These are phyloP conservation scores for Blastobotrys elegans DNA, from an alignment of 1,139 yeast genomes.

Conservation along the genomic window DNA sequence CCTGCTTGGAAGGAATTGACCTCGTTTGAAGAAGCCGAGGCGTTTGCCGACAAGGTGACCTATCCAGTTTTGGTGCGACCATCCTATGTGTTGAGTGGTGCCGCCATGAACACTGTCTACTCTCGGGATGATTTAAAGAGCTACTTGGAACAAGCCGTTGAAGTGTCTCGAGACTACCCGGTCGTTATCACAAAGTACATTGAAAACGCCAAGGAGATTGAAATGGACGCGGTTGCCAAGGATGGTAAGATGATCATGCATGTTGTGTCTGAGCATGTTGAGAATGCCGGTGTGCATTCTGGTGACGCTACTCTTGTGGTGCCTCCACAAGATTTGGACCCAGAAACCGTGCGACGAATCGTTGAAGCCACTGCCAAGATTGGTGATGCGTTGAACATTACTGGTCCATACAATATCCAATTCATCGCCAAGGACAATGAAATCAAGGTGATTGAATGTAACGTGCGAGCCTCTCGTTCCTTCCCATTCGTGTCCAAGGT, in stretches of 20 bases:
- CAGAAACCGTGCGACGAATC: slow-evolving; percentile 85
- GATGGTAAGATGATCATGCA: slow-evolving; percentile 95
- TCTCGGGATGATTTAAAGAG: slow-evolving; percentile 84
- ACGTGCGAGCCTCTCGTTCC: slow-evolving; percentile 96
- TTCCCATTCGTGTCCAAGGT: slow-evolving; percentile 99
- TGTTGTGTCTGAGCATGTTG: slow-evolving; percentile 97
- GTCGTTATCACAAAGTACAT: slow-evolving; percentile 96
- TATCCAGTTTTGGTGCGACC: slow-evolving; percentile 98
- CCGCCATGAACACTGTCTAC: slow-evolving; percentile 97
- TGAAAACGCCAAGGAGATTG: slow-evolving; percentile 96
- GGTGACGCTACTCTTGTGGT: slow-evolving; percentile 98
- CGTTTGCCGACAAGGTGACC: slow-evolving; percentile 82
- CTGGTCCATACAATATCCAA: slow-evolving; percentile 98
- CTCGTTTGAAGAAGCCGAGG: slow-evolving; percentile 88
- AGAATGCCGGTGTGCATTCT: slow-evolving; percentile 98
- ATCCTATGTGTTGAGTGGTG: slow-evolving; percentile 95
- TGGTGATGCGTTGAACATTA: slow-evolving; percentile 90
- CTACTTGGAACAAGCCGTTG: slow-evolving; percentile 89
- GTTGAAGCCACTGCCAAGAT: slow-evolving; percentile 95
- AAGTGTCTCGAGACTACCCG: slow-evolving; percentile 96
- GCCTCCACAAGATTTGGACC: slow-evolving; percentile 94
- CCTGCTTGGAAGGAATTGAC: slow-evolving; percentile 99
- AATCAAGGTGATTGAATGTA: slow-evolving; percentile 97
- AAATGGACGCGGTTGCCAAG: slow-evolving; percentile 97
- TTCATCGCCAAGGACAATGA: slow-evolving; percentile 89